Conservation (phyloP, 352 stramenopile species). For the Phytophthora melonis region DNA sequence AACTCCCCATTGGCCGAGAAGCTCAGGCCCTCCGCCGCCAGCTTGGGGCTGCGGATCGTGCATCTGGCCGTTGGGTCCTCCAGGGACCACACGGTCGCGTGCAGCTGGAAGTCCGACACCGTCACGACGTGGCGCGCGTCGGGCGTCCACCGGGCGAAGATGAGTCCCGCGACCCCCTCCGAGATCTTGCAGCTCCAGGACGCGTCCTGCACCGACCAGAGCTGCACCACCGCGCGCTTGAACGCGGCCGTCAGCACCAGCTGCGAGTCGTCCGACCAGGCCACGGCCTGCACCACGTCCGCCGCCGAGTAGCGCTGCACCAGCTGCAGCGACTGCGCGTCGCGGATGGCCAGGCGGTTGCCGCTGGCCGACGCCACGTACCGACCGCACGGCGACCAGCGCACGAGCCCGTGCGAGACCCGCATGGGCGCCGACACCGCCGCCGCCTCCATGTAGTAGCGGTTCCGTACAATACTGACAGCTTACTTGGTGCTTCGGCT, state of each 20-base stretch:
- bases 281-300: slow-evolving; percentile 63
- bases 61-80: slow-evolving; percentile 62
- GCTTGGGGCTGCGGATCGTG: slow-evolving; percentile 74
- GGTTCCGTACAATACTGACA: too few relatives aligned
- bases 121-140: slow-evolving; percentile 79
- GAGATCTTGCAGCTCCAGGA: slow-evolving; percentile 81
- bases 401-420: slow-evolving; percentile 61
- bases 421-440: slow-evolving; percentile 67
- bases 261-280: slow-evolving; percentile 74
- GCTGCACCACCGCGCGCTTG: slow-evolving; percentile 76
- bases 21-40: slow-evolving; percentile 67
- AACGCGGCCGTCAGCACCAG: slow-evolving; percentile 68
- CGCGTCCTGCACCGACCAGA: slow-evolving; percentile 73
- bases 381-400: slow-evolving; percentile 72
- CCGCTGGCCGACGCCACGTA: slow-evolving; percentile 61
- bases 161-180: slow-evolving; percentile 75
- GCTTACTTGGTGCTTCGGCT: too few relatives aligned
- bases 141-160: slow-evolving; percentile 59
- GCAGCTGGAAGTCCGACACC: slow-evolving; percentile 87
- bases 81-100: slow-evolving; percentile 85
- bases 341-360: slow-evolving; percentile 69
- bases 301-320: slow-evolving; percentile 69
- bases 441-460: too few relatives aligned
- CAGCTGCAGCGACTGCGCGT: slow-evolving; percentile 61
- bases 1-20: slow-evolving; percentile 71